Conservation (phyloP, 768 basidiomycete species). For the Collybia mongolica region DNA sequence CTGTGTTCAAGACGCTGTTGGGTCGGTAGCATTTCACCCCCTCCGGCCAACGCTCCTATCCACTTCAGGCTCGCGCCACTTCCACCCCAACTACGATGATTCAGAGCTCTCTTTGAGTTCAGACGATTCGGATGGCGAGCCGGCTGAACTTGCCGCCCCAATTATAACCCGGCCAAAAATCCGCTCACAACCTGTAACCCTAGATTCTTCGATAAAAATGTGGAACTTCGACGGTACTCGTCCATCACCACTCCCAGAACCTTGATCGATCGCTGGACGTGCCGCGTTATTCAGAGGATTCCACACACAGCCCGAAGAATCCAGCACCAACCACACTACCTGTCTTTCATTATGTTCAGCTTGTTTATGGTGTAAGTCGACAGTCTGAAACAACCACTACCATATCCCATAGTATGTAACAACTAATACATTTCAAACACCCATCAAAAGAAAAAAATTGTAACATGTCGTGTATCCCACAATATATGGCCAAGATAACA, state of each 20-base stretch:
- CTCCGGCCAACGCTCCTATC: slow-evolving; percentile 56
- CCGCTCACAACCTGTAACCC: slow-evolving; percentile 22
- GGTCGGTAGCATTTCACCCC: slow-evolving; percentile 75
- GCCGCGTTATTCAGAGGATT: no score
- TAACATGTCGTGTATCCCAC: neutral
- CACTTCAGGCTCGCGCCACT: slow-evolving; percentile 78
- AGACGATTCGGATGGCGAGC: slow-evolving; percentile 23
- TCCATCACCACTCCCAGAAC: no score
- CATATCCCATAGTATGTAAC: no score
- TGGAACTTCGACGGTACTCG: slow-evolving; percentile 18
- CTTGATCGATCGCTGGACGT: no score
- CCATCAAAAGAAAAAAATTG: neutral
- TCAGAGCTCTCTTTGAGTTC: slow-evolving; percentile 11
- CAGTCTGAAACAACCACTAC: no score
- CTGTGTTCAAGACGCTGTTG: slow-evolving; percentile 60
- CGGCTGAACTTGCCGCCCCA: slow-evolving; percentile 14
- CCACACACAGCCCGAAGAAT: no score
- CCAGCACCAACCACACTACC: no score
- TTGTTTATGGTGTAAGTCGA: no score
- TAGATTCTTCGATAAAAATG: slow-evolving; percentile 31
- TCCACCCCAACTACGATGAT: slow-evolving; percentile 27
- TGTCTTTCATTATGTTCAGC: no score
- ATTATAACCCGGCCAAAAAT: slow-evolving; percentile 6
- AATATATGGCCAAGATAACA: neutral
- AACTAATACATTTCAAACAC: neutral